Evolutionary conservation across 208 protist genomes (phyloP).

Genomic region (Leishmania major): DNA sequence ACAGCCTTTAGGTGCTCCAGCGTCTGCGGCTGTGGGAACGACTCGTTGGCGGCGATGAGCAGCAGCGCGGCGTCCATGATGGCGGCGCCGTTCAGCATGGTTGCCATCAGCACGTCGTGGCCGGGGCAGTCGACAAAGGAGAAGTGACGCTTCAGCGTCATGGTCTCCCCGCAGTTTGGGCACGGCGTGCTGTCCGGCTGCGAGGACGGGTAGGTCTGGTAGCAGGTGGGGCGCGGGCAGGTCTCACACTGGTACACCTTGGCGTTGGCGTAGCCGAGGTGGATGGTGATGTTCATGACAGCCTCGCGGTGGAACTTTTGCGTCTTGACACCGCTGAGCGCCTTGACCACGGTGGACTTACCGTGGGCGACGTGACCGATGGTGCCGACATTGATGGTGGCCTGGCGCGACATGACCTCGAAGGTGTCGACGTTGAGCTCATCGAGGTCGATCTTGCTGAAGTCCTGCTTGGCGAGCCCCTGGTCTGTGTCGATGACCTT

Average conservation of each 20-base stretch:
- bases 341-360: slow-evolving; percentile 99
- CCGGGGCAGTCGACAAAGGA: slow-evolving; percentile 99
- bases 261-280: slow-evolving; percentile 99
- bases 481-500: slow-evolving; percentile 49
- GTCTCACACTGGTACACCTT: slow-evolving; percentile 95
- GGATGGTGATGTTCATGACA: slow-evolving; percentile 99
- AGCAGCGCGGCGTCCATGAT: slow-evolving; percentile 99
- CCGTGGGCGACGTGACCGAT: slow-evolving; percentile 99
- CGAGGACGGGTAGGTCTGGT: slow-evolving; percentile 86
- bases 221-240: slow-evolving; percentile 95
- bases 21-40: slow-evolving; percentile 97
- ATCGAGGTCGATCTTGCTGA: slow-evolving; percentile 66
- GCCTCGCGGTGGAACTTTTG: slow-evolving; percentile 99
- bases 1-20: slow-evolving; percentile 97
- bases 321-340: slow-evolving; percentile 99
- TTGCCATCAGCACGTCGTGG: slow-evolving; percentile 99
- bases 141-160: slow-evolving; percentile 94
- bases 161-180: slow-evolving; percentile 60
- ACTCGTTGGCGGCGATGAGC: slow-evolving; percentile 99
- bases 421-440: slow-evolving; percentile 94
- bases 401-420: slow-evolving; percentile 99
- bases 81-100: slow-evolving; percentile 99
- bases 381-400: slow-evolving; percentile 99
- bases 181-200: slow-evolving; percentile 91
- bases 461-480: slow-evolving; percentile 76